These are phyloP conservation scores for Pythium sp. DNA, from an alignment of 352 stramenopile genomes.

Conservation along the genomic window DNA sequence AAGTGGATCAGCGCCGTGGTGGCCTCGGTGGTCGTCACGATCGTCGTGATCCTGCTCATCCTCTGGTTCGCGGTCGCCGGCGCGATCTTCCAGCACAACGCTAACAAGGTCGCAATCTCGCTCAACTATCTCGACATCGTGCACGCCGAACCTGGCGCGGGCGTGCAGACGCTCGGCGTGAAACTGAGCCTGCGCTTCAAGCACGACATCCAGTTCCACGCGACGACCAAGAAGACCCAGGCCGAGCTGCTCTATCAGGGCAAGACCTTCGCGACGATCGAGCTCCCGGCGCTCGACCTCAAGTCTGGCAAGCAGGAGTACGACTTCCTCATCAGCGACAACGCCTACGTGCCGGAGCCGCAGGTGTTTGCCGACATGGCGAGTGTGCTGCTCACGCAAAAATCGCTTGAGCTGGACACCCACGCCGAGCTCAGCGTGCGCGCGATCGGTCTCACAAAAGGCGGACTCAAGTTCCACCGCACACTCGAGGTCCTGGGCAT, in stretches of 20 bases:
- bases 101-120: not conserved
- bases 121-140: not conserved
- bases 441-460: not conserved
- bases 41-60: not conserved
- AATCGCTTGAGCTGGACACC: not conserved
- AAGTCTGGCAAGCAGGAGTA: not conserved
- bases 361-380: not conserved
- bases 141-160: not conserved
- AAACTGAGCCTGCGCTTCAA: not conserved
- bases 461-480: not conserved
- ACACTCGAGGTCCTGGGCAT: not conserved
- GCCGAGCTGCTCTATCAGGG: not conserved
- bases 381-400: not conserved
- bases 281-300: not conserved
- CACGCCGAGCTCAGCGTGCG: not conserved
- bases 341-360: not conserved
- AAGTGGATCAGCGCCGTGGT: not conserved
- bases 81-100: not conserved
- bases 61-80: not conserved
- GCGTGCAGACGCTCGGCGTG: not conserved
- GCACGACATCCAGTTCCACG: conserved; percentile 1
- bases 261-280: not conserved
- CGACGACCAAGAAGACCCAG: not conserved
- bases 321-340: not conserved
- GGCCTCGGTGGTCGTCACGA: not conserved